Base-by-base conservation (phyloP, 2,329 filamentous ascomycete genomes). In the Colletotrichum sidae region DNA sequence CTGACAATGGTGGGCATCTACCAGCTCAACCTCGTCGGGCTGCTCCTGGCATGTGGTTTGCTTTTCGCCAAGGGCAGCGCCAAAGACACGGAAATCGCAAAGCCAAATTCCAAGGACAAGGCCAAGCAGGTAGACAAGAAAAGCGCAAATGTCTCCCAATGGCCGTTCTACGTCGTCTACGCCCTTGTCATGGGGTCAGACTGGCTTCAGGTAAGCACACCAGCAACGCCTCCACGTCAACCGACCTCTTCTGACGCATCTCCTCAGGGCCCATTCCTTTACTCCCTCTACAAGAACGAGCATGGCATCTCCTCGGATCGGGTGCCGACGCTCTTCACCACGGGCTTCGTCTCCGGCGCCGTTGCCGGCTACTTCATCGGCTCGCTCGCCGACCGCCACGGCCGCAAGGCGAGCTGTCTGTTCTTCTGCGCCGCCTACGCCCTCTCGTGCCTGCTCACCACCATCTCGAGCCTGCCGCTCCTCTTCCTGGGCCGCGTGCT, bases 351-450 rank as follows among this genome's bases (percentile, higher is more conserved):
- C 71, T 69, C 84, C 70, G 71, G 81, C 72, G 75, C 81, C 70
- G 67, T 81, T 61, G 77, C 79, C 58, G 75, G 83, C 13, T 78
- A 80, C 5, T 79, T 85, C 54, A 78, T 81, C 33, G 85, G 84
- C 11, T 77, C 77, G 7, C 70, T 83, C 10, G 81, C 83, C 13
- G 83, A 87, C 70, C 76, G 75, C n/a, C 77, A 81, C 72, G 85
- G 85, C 15, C 82, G 86, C 52, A 80, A 80, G 56, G 75, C 73
- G 8, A 84, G 84, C 35, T 88, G 86, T 70, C 77, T 88, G 9
- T 74, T 78, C 15, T 88, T 87, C 74, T 89, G 86, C 74, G 73
- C 75, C 13, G 75, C 81, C 4, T 87, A 87, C 71, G 79, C 84
- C 0, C 72, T 84, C 3, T 85, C 85, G 1, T 87, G 86, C 68